These are phyloP conservation scores for Sporothrix mexicana DNA, from an alignment of 2,329 filamentous ascomycete genomes.

Conservation along the genomic window DNA sequence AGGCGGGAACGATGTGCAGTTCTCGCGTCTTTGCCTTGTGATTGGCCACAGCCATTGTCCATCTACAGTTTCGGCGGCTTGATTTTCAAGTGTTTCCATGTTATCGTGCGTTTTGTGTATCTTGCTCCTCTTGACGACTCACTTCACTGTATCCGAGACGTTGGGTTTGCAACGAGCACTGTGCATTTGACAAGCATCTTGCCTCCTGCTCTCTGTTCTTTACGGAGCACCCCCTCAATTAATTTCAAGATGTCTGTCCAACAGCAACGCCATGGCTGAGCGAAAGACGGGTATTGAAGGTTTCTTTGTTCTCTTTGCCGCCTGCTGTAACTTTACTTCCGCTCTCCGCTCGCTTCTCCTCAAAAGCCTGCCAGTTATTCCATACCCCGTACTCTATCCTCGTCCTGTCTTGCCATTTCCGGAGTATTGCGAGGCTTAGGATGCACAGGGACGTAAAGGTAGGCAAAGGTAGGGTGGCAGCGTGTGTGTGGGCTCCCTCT, in stretches of 20 bases:
- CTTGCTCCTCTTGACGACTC: too few relatives aligned
- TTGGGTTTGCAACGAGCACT: too few relatives aligned
- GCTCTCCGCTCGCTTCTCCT: neutral
- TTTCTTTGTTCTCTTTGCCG: slow-evolving; percentile 21
- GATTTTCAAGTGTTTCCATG: neutral
- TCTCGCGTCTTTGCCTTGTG: slow-evolving; percentile 31
- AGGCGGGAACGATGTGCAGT: slow-evolving; percentile 16
- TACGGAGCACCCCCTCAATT: neutral
- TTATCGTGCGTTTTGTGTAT: neutral
- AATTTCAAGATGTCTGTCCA: neutral
- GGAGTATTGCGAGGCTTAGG: neutral
- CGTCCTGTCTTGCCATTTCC: neutral
- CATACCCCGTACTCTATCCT: slow-evolving; percentile 1
- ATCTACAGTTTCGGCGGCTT: neutral
- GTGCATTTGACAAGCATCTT: neutral
- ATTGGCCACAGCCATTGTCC: slow-evolving; percentile 9
- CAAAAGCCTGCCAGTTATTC: neutral
- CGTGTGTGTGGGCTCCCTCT: slow-evolving; percentile 16
- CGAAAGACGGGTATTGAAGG: neutral
- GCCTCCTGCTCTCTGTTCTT: too few relatives aligned
- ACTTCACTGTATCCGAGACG: too few relatives aligned
- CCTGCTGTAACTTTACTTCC: neutral
- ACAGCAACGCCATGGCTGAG: slow-evolving; percentile 11
- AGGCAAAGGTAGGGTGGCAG: neutral
- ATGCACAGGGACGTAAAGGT: too few relatives aligned